These are phyloP conservation scores for Colletotrichum kahawae DNA, from an alignment of 2,329 filamentous ascomycete genomes.

Conservation along the genomic window DNA sequence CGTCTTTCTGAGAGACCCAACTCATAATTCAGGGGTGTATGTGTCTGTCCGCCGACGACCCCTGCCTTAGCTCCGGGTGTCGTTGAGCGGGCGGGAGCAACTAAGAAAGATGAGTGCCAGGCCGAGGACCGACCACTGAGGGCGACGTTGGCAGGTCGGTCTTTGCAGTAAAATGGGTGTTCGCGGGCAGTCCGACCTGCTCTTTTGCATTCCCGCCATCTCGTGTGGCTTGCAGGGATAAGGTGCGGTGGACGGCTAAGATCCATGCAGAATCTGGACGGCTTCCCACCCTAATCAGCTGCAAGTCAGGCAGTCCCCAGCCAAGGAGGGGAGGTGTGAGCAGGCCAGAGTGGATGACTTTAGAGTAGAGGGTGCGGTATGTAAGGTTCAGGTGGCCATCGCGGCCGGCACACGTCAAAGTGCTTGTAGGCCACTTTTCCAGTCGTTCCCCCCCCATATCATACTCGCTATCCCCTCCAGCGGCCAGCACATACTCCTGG, in stretches of 20 bases:
- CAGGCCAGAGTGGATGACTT: slow-evolving; percentile 9
- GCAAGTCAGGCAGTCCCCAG: slow-evolving; percentile 24
- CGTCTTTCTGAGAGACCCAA: not conserved
- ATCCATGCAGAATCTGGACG: slow-evolving; percentile 22
- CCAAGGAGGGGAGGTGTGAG: slow-evolving; percentile 4
- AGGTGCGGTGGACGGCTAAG: slow-evolving; percentile 9
- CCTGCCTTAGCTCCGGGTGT: slow-evolving; percentile 19
- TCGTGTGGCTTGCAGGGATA: slow-evolving; percentile 22
- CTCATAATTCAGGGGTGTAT: slow-evolving; percentile 7
- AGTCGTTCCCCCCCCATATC: slow-evolving; percentile 5
- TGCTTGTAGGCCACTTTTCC: slow-evolving; percentile 13
- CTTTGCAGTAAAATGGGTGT: not conserved
- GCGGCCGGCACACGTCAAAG: slow-evolving; percentile 12
- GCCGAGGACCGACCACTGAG: not conserved
- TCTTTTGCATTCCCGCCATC: slow-evolving; percentile 16
- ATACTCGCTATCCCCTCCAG: slow-evolving; percentile 3
- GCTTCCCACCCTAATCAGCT: slow-evolving; percentile 23
- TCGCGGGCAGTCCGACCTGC: slow-evolving; percentile 7
- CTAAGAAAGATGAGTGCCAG: slow-evolving; percentile 9
- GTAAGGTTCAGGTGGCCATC: slow-evolving; percentile 24
- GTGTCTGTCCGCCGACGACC: slow-evolving; percentile 1
- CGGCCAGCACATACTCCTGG: not conserved
- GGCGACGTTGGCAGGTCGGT: not conserved
- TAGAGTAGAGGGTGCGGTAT: slow-evolving; percentile 16
- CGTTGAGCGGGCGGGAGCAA: not conserved